A percentile compares a stretch with the other conserved stretches of the same genome.
phyloP scores from a whole-genome alignment of 2,329 filamentous ascomycete species.

The Pyrenophora seminiperda region DNA sequence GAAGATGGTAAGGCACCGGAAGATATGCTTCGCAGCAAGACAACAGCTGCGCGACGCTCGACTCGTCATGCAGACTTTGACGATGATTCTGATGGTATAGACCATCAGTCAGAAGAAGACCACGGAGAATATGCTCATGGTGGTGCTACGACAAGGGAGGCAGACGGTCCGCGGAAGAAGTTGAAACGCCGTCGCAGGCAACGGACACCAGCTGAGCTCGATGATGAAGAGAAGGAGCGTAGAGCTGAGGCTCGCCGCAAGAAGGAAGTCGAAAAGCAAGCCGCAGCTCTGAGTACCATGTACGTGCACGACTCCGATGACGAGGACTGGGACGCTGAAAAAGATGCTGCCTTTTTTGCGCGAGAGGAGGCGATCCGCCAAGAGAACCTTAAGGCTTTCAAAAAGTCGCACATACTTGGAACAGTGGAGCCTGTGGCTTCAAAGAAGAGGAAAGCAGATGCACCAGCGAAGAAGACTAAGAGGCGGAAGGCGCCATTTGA shows the following conservation, averaged over 20 bases:
- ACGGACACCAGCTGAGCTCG: constrained; percentile 61
- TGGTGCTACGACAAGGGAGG: constrained; percentile 64
- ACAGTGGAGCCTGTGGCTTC: constrained; percentile 40
- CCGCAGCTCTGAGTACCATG: constrained; percentile 81
- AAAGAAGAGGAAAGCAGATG: constrained; percentile 46
- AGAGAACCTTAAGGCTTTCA: constrained; percentile 58
- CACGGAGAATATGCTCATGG: constrained; percentile 70
- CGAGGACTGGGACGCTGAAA: constrained; percentile 80
- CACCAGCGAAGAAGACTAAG: constrained; percentile 28
- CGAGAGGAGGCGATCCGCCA: constrained; percentile 71
- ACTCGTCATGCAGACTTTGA: constrained; percentile 66
- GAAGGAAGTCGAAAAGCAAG: constrained; percentile 75
- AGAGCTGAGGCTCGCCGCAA: constrained; percentile 66
- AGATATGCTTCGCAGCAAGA: constrained; percentile 77
- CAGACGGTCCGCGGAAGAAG: constrained; percentile 59
- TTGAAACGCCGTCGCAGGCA: constrained; percentile 66
- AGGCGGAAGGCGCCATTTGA: constrained; percentile 41
- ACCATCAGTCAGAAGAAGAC: constrained; percentile 59
- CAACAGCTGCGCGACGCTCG: constrained; percentile 50
- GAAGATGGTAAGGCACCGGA: constrained; percentile 76
- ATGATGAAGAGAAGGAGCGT: constrained; percentile 64
- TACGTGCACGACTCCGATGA: constrained; percentile 87
- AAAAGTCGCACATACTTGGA: constrained; percentile 52
- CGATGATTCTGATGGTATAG: constrained; percentile 68
- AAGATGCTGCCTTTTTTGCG: constrained; percentile 75